Conservation (phyloP, 148 eudicot genomes). For the Cornus florida region DNA sequence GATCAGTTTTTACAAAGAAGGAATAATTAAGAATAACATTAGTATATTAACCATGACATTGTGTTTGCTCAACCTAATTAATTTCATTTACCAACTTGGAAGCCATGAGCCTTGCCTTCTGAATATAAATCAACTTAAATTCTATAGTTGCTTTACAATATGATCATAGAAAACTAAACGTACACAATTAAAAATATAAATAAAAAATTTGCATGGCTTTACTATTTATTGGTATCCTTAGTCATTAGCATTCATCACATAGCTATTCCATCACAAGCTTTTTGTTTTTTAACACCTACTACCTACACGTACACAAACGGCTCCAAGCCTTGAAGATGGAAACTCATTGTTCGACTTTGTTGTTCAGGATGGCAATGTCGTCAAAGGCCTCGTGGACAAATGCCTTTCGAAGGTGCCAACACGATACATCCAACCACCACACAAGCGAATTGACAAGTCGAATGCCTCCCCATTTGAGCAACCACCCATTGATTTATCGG, state of each 20-base stretch:
- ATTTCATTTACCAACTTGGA: background rate
- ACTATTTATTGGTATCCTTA: background rate
- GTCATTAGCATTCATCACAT: background rate
- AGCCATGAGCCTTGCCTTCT: background rate
- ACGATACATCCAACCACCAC: slow-evolving; percentile 27
- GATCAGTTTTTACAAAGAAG: too few relatives aligned
- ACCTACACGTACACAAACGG: slow-evolving; percentile 23
- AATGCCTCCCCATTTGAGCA: background rate
- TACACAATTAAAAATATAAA: too few relatives aligned
- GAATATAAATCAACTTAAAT: too few relatives aligned
- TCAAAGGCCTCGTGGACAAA: slow-evolving; percentile 29
- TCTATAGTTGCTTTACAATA: too few relatives aligned
- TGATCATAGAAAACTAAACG: too few relatives aligned
- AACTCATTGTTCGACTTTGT: slow-evolving; percentile 30
- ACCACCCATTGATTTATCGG: slow-evolving; percentile 23
- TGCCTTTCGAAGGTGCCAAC: slow-evolving; percentile 24
- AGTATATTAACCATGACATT: too few relatives aligned
- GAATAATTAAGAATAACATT: too few relatives aligned
- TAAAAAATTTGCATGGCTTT: background rate
- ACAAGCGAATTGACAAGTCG: slow-evolving; percentile 13
- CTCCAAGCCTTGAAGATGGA: slow-evolving; percentile 18
- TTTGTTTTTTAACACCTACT: background rate
- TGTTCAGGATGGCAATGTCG: slow-evolving; percentile 30
- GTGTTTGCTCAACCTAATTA: too few relatives aligned
- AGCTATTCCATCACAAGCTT: background rate